phyloP scores from a whole-genome alignment of 768 basidiomycete genomes.

The Daedaleopsis nitida region DNA sequence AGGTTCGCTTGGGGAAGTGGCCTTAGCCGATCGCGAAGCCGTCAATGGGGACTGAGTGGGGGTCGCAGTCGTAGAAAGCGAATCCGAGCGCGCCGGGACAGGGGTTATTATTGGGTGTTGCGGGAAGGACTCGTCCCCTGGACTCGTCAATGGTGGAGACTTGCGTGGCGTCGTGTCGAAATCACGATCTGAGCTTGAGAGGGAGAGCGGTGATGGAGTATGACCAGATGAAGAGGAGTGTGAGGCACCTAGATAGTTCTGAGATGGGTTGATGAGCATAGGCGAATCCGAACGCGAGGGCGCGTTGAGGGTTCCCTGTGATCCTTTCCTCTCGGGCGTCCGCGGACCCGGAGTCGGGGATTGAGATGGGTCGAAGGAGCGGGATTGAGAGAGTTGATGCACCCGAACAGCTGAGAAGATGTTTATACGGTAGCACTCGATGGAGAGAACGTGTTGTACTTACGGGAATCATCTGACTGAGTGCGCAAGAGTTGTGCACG shows the following conservation, averaged over 20 bases:
- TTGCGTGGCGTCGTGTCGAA: conserved; percentile 11
- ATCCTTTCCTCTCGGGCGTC: conserved; percentile 26
- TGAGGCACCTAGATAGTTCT: not conserved
- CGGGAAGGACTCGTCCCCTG: conserved; percentile 10
- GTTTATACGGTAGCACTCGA: not conserved
- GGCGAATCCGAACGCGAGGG: conserved; percentile 11
- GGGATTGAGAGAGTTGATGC: conserved; percentile 14
- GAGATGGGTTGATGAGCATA: not conserved
- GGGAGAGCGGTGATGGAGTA: conserved; percentile 18
- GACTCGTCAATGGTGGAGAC: conserved; percentile 9
- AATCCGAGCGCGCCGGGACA: conserved; percentile 21
- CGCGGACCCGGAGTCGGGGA: conserved; percentile 9
- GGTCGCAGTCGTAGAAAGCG: conserved; percentile 37
- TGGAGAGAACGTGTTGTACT: conserved; percentile 11
- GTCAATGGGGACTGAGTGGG: conserved; percentile 21
- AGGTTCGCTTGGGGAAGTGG: not conserved
- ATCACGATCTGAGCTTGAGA: not conserved
- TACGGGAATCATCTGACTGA: conserved; percentile 39
- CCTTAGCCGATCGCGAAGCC: conserved; percentile 4
- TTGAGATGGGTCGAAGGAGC: conserved; percentile 18
- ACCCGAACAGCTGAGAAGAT: conserved; percentile 11
- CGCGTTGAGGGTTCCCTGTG: conserved; percentile 17
- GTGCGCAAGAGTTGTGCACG: conserved; percentile 26
- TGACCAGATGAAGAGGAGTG: conserved; percentile 4
- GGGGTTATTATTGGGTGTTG: conserved; percentile 1